Conservation (phyloP, 305 asterid species). For the Fraxinus platypoda region DNA sequence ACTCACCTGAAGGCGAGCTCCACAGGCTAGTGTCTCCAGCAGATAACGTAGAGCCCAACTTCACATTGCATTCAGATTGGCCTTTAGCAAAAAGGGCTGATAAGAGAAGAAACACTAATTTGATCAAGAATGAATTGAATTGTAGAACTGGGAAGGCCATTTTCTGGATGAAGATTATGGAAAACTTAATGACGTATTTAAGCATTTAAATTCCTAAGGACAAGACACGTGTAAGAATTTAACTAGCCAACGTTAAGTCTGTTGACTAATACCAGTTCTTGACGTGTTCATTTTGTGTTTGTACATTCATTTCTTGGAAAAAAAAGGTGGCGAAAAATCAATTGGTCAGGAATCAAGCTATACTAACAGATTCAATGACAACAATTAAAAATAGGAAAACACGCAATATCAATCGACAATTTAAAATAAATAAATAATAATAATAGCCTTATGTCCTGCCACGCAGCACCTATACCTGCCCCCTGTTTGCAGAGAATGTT, state of each 20-base stretch:
- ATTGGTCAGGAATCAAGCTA: too few species aligned
- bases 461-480: too few species aligned
- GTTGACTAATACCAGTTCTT: not conserved
- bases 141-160: conserved; percentile 10
- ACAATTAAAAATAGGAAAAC: too few species aligned
- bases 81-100: conserved; percentile 4
- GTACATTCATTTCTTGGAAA: not conserved
- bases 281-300: not conserved
- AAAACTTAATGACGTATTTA: not conserved
- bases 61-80: conserved; percentile 12
- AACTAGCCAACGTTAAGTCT: not conserved
- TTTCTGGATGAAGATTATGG: not conserved
- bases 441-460: too few species aligned
- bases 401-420: too few species aligned
- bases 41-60: not conserved
- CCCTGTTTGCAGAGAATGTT: too few species aligned
- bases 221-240: not conserved
- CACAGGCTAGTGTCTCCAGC: conserved; percentile 19
- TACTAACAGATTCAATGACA: too few species aligned
- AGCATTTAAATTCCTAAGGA: not conserved
- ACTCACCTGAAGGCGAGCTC: conserved; percentile 28
- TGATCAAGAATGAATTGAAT: not conserved
- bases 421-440: too few species aligned
- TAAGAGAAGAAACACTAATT: not conserved
- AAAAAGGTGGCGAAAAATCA: too few species aligned